A percentile compares a stretch with the other conserved stretches of the same genome.
Evolutionary conservation across 1,139 yeast species (phyloP).

Genomic region (Geotrichum candidum): DNA sequence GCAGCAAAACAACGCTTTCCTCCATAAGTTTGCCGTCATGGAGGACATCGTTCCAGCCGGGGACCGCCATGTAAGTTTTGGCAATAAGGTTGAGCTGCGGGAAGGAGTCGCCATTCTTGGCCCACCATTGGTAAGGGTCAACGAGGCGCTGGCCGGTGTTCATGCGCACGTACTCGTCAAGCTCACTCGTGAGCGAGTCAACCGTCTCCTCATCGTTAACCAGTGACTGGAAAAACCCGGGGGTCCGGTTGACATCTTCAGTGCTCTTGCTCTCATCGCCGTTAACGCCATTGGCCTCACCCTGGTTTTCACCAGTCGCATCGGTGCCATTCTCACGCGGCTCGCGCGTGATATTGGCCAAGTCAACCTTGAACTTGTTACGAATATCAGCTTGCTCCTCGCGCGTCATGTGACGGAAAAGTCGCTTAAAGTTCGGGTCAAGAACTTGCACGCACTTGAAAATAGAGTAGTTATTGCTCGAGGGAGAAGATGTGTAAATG

Average conservation of each 20-base stretch:
- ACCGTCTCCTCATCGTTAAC: slow-evolving; percentile 15
- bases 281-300: neutral
- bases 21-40: slow-evolving; percentile 18
- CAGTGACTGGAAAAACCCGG: slow-evolving; percentile 18
- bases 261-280: neutral
- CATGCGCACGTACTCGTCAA: slow-evolving; percentile 15
- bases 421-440: slow-evolving; percentile 19
- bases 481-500: slow-evolving; percentile 1
- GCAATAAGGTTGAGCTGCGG: slow-evolving; percentile 15
- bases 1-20: slow-evolving; percentile 16
- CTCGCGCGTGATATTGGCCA: slow-evolving; percentile 11
- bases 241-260: slow-evolving; percentile 6
- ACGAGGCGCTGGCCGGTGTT: slow-evolving; percentile 16
- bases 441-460: slow-evolving; percentile 15
- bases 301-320: neutral
- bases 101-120: slow-evolving; percentile 15
- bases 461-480: slow-evolving; percentile 10
- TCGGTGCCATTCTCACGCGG: neutral
- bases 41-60: slow-evolving; percentile 19
- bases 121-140: slow-evolving; percentile 19
- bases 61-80: slow-evolving; percentile 17
- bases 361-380: slow-evolving; percentile 5
- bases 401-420: slow-evolving; percentile 16
- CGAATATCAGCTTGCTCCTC: slow-evolving; percentile 16
- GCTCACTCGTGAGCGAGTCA: slow-evolving; percentile 14